A percentile compares a stretch with the other conserved stretches of the same genome.
phyloP scores from a whole-genome alignment of 176 grass and related monocot genomes.

The Triticum dicoccoides region DNA sequence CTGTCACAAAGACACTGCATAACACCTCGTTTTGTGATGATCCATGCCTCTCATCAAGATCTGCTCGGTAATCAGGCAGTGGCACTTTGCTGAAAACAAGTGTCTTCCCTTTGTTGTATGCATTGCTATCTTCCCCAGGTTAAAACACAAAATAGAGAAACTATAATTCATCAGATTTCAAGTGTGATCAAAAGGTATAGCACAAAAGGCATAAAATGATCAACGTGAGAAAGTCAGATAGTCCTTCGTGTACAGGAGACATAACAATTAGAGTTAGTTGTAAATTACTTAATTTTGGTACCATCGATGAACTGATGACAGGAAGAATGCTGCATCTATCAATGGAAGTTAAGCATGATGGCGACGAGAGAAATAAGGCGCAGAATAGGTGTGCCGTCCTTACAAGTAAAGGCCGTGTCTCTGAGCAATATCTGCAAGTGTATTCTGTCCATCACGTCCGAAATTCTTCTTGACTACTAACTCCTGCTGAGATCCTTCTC shows the following conservation, averaged over 20 bases:
- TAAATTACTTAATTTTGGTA: background rate
- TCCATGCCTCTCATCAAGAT: constrained; percentile 93
- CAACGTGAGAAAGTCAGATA: background rate
- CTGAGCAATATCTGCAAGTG: constrained; percentile 77
- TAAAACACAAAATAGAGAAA: constrained; percentile 40
- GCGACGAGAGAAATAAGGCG: background rate
- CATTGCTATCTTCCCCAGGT: constrained; percentile 71
- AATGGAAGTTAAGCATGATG: background rate
- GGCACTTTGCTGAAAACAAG: constrained; percentile 95
- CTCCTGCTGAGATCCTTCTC: constrained; percentile 79
- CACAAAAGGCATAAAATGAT: constrained; percentile 1
- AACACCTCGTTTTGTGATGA: constrained; percentile 90
- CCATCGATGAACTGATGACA: constrained; percentile 2
- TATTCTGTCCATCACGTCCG: constrained; percentile 87
- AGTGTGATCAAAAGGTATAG: background rate
- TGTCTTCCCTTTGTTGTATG: constrained; percentile 86
- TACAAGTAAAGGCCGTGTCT: constrained; percentile 91
- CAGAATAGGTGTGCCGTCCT: constrained; percentile 27
- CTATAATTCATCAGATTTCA: constrained; percentile 31
- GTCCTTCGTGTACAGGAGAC: background rate
- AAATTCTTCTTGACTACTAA: constrained; percentile 80
- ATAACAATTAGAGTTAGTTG: background rate
- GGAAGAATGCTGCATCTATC: constrained; percentile 19
- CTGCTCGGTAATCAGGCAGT: constrained; percentile 91
- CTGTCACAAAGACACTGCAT: constrained; percentile 17